These are phyloP conservation scores for Sugiyamaella floridensis DNA, from an alignment of 805 yeast genomes.

Conservation along the genomic window DNA sequence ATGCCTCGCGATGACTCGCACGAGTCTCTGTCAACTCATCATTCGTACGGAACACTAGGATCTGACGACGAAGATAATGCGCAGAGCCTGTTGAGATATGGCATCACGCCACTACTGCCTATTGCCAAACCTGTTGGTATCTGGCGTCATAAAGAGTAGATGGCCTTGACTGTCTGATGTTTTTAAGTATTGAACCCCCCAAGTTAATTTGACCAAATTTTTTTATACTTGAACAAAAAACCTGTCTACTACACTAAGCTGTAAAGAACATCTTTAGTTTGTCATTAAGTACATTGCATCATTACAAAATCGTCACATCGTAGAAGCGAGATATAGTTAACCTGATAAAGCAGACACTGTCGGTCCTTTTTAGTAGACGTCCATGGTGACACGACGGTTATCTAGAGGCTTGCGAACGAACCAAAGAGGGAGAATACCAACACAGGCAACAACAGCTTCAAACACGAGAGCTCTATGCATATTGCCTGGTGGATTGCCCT, in stretches of 20 bases:
- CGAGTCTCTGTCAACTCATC: not conserved
- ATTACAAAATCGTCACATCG: not conserved
- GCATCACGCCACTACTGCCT: conserved; percentile 2
- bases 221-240: too few relatives aligned
- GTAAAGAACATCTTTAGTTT: too few relatives aligned
- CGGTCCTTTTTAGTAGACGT: not conserved
- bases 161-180: not conserved
- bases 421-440: conserved; percentile 22
- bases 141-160: not conserved
- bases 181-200: not conserved
- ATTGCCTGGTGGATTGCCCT: conserved; percentile 29
- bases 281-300: not conserved
- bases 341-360: not conserved
- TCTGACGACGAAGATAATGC: not conserved
- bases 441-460: conserved; percentile 28
- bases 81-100: not conserved
- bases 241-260: too few relatives aligned
- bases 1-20: not conserved
- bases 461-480: conserved; percentile 29
- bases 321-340: too few relatives aligned
- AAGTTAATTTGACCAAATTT: too few relatives aligned
- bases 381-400: conserved; percentile 17
- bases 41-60: not conserved
- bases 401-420: conserved; percentile 9
- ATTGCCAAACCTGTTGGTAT: conserved; percentile 1